Percentiles rank a stretch among this genome's conserved stretches.
phyloP scores from a whole-genome alignment of 768 basidiomycete genomes.

The Rhizopogon roseolus region DNA sequence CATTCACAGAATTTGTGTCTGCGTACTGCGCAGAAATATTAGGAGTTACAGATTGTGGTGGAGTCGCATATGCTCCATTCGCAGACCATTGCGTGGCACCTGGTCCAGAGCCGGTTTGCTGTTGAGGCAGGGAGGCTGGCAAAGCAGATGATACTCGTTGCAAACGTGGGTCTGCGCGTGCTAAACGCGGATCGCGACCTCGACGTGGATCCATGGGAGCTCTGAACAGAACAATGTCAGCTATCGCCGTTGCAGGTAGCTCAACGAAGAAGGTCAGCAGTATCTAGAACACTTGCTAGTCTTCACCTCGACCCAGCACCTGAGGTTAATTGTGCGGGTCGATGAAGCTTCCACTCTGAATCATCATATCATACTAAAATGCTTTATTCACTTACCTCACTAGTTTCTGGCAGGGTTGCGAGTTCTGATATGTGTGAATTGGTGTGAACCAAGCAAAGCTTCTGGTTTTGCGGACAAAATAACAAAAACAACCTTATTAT shows the following conservation, averaged over 20 bases:
- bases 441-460: no score
- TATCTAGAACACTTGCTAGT: conserved; percentile 85
- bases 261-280: conserved; percentile 60
- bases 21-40: background rate
- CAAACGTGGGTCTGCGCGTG: conserved; percentile 62
- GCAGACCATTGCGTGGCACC: conserved; percentile 16
- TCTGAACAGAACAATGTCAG: conserved; percentile 9
- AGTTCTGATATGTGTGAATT: no score
- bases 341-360: conserved; percentile 90
- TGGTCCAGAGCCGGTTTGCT: conserved; percentile 4
- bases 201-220: conserved; percentile 70
- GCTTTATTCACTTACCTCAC: conserved; percentile 17
- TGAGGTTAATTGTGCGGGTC: conserved; percentile 42
- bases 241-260: conserved; percentile 10
- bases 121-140: conserved; percentile 24
- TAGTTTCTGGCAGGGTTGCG: no score
- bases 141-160: conserved; percentile 42
- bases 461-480: background rate
- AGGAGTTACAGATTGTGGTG: background rate
- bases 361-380: conserved; percentile 49
- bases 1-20: background rate
- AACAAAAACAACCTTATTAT: background rate
- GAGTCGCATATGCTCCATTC: conserved; percentile 4
- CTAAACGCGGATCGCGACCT: conserved; percentile 77
- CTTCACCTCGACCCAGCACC: conserved; percentile 65